Base-by-base conservation (phyloP, 352 stramenopile species). In the Pythium aquatile region DNA sequence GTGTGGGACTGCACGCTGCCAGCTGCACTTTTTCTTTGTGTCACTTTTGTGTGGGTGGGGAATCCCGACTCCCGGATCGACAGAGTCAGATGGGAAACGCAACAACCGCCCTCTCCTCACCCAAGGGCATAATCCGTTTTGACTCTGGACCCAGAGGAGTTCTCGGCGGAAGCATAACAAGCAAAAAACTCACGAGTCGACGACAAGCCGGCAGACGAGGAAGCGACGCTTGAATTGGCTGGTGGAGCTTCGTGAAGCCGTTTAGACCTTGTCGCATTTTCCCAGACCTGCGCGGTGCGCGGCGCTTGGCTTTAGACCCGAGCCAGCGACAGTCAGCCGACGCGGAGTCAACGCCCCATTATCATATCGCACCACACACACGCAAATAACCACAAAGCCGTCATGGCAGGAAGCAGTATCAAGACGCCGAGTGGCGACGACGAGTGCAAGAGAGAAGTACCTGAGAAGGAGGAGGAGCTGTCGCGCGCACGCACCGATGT, bases 401-500 rank as follows among this genome's bases (percentile, higher is more conserved):
- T 37, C 28, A 70, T 70, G 52, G 39, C 39, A 26, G 56, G 44
- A 39, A 55, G 48, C 20, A 39, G 13, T 8, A 58, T 53, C n/a
- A 63, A 48, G 29, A 62, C 65, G 49, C 52, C 58, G 17, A 40
- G 7, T 30, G 58, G 26, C 53, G 57, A 60, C 33, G 54, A 55
- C n/a, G 65, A 63, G 24, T 20, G 39, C 29, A 59, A 56, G 40
- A 29, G 28, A 6, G 14, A 14, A 39, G 40, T 42, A 55, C 16
- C 46, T 30, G 20, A 59, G 32, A 66, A 69, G 60, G 30, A 51
- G 1, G 51, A 72, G 26, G 68, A 72, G 51, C 44, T 55, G 30
- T 65, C 63, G 35, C 57, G 51, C 46, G 52, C 64, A 24, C 37
- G 60, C 40, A 75, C 67, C 17, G 79, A 82, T 20, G 65, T 83